These are phyloP conservation scores for Solanum rostratum DNA, from an alignment of 257 asterid genomes.

Conservation along the genomic window DNA sequence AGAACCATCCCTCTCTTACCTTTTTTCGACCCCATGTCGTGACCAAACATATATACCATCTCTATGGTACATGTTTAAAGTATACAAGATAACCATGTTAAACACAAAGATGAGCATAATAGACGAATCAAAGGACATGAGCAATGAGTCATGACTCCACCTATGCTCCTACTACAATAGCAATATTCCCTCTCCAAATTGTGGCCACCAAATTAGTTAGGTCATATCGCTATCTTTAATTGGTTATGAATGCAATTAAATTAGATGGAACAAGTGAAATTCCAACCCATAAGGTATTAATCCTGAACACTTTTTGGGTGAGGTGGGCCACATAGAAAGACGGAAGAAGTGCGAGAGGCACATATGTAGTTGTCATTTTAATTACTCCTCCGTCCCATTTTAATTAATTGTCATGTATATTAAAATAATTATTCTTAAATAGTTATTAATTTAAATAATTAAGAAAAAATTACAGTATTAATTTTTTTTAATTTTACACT, in stretches of 20 bases:
- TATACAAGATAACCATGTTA: not conserved
- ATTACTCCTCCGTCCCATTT: too few species aligned
- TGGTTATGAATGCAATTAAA: not conserved
- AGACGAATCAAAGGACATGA: not conserved
- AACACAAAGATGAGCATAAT: not conserved
- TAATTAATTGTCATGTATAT: too few species aligned
- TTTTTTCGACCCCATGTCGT: not conserved
- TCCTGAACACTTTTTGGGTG: not conserved
- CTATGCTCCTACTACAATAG: constrained; percentile 14
- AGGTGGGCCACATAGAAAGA: not conserved
- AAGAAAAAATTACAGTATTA: too few species aligned
- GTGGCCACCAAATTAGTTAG: constrained; percentile 13
- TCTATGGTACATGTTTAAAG: not conserved
- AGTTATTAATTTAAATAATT: too few species aligned
- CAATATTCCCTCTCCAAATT: not conserved
- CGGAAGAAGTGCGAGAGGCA: not conserved
- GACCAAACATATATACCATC: not conserved
- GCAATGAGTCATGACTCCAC: not conserved
- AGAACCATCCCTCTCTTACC: not conserved
- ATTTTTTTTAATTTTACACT: too few species aligned
- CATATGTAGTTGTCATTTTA: too few species aligned
- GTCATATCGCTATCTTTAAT: constrained; percentile 5
- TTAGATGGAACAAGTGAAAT: not conserved
- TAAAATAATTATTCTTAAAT: too few species aligned
- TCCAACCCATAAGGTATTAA: not conserved